Base-by-base conservation (phyloP, 78 protist genomes). In the Pelomyxa schiedti region DNA sequence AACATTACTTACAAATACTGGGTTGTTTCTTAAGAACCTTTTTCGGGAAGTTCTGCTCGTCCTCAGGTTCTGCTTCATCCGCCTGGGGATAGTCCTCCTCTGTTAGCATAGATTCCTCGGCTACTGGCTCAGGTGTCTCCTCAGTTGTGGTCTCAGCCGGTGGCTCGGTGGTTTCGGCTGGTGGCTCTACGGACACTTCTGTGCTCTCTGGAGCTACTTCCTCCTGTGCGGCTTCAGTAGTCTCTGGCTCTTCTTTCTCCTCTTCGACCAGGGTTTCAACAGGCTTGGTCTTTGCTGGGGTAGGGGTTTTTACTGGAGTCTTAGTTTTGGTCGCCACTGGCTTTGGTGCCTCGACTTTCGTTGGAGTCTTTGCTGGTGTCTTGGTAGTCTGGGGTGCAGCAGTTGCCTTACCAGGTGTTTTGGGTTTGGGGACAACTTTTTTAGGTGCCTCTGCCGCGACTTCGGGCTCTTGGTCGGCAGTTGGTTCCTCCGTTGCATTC, bases 321-420 rank as follows among this genome's bases (percentile, higher is more conserved):
- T 9, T 7, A 32, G 24, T n/a, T 41, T 8, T 4, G 16, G 24
- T 69, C 73, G 24, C 36, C 3, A 43, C 28, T n/a, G 38, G 38
- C 73, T 69, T 69, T 8, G 73, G 38, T 8, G 73, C 8, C 73
- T 69, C 38, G 29, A 40, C 73, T 43, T 69, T 43, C 16, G 38
- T 43, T 8, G 28, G n/a, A 6, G 7, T 7, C 4, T n/a, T 37
- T n/a, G 38, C 73, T 43, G 38, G 29, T 5, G 24, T 43, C 41
- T 16, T 24, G 58, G 58, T 24, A 16, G 32, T 47, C 58, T 47
- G 32, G 32, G 16, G 32, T 16, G 16, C 16, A 16, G 58, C 58
- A 16, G 58, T 16, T 47, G 58, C 58, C 58, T 47, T 47, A 16
- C 32, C 58, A 16, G 58, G 58, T 16, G 58, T 47, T 16, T 47